Evolutionary conservation across 106 monocot genomes (phyloP), one percentile per base, ranked within the genome.

Genomic region (Cymbidium sinense): DNA sequence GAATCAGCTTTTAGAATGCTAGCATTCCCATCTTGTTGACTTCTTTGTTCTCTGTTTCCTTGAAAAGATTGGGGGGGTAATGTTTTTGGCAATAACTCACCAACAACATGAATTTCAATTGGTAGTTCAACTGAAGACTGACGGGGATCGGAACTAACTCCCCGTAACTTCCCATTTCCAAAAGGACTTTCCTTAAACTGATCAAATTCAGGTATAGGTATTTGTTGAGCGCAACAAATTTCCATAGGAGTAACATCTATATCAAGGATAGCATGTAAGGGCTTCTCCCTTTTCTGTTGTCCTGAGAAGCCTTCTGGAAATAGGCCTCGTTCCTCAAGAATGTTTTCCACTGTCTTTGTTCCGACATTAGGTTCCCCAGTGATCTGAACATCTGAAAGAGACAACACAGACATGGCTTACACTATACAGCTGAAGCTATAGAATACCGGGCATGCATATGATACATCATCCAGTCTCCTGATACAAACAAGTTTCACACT

Each of bases 361-460:
- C 64, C 81, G 54, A 76, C 65, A 82, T 71, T 86, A 77, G 73
- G 88, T 79, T 84, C 86, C 27, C 84, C 84, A 75, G 74, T 23
- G 83, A 43, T 85, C 74, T 84, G 80, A 77, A 77, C 54, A 47
- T 86, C 84, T 76, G 86, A 81, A 74, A 80, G 67, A 73, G 86
- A 82, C 15, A 85, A 64, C 18, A 85, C 75, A 36, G 88, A 77
- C 85, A 87, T 89, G 50, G 75, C 77, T 82, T 73, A 33, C 75
- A 12, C 21, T 76, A 77, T 79, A 52, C 51, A 75, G 74, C 51
- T 79, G 69, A 76, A 80, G 77, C 84, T 76, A 76, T 81, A 74
- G 76, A 90, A 85, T 31, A 58, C 55, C 33, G 20, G 29, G 76
- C 47, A 37, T 58, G 19, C 10, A 17, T 34, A 50, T 34, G 34